Base-by-base conservation (phyloP, 1,284 basidiomycete genomes). In the Melampsora larici-populina region DNA sequence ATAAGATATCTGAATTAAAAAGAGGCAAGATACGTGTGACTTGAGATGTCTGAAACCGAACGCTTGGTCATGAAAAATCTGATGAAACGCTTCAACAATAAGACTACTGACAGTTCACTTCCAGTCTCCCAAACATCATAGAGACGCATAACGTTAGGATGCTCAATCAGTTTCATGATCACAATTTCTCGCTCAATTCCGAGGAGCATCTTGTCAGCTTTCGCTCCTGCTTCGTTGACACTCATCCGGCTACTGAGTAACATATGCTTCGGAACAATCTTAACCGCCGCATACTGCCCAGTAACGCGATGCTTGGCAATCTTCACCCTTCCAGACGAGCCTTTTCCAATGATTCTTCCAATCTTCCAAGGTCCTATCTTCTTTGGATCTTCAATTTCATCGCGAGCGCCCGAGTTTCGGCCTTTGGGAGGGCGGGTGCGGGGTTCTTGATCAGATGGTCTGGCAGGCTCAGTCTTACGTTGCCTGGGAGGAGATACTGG, bases 81-180 rank as follows among this genome's bases (percentile, higher is more conserved):
- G 40, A 43, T 21, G 51, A 11, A 29, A 58, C 1, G 26, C 70
- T 62, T 40, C 5, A 36, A 33, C 11, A 51, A 24, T 55, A 17
- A 17, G 17, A 63, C 6, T 11, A 84, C 86, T 84, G 89, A 96
- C 81, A 97, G 89, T 80, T 95, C 91, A 70, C 89, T 89, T 3
- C 90, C 91, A 0, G 94, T 97, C 86, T 99, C 95, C 91, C 94
- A 98, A 79, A 99, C 96, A 83, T 99, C 96, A 86, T 95, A 96
- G 87, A 93, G 89, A 24, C 81, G 80, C 86, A 97, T 88, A 80
- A 99, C 90, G 84, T 97, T 97, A 1, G 96, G 95, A 83, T 99
- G 96, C 81, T 97, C 92, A 82, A 99, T 92, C 79, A 99, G 90
- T 85, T 98, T 98, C 96, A 99, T 98, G 84, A 99, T 92, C 81